Base-by-base conservation (phyloP, 139 green algal species). In the Haematococcus lacustris region DNA sequence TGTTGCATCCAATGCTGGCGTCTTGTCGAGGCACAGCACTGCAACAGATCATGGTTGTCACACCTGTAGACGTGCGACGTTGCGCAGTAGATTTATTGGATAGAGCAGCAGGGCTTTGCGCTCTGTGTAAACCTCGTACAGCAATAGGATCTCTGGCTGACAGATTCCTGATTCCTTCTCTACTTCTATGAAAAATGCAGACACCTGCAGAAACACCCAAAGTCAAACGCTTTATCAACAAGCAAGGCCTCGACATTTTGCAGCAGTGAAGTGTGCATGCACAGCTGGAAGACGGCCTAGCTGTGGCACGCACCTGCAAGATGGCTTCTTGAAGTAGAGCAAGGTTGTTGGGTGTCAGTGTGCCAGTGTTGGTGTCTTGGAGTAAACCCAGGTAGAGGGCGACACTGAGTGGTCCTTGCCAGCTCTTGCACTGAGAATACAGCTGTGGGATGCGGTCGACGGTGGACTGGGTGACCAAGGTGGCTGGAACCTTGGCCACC, bases 81-180 rank as follows among this genome's bases (percentile, higher is more conserved):
- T 83, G 32, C 78, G 69, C 61, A 83, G 43, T 9, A 66, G 51
- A 59, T 83, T 83, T 53, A 83, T 74, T 9, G 78, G 78, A 59
- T 83, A 83, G 2, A 83, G 73, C 64, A 79, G 62, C 38, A 67
- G 51, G 6, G 63, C 63, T 30, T 62, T 28, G 38, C 37, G 35
- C 37, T 69, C 63, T 13, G 32, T 40, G 37, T 61, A 78, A 1
- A 78, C 28, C 72, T 77, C 72, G 26, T 71, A 72, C 47, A 71
- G 43, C 5, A 77, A 37, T 26, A 77, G 69, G 34, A 77, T 51
- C 34, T 77, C 72, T 28, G 69, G 62, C 62, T 70, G 51, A 63
- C 72, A 77, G 30, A 64, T 64, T 28, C 5, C 26, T 3, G 43
- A 47, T 35, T 77, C 72, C 2, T 64, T 51, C 51, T 77, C 72